Evolutionary conservation across 768 basidiomycete species (phyloP).

Genomic region (Lactifluus rugatus): DNA sequence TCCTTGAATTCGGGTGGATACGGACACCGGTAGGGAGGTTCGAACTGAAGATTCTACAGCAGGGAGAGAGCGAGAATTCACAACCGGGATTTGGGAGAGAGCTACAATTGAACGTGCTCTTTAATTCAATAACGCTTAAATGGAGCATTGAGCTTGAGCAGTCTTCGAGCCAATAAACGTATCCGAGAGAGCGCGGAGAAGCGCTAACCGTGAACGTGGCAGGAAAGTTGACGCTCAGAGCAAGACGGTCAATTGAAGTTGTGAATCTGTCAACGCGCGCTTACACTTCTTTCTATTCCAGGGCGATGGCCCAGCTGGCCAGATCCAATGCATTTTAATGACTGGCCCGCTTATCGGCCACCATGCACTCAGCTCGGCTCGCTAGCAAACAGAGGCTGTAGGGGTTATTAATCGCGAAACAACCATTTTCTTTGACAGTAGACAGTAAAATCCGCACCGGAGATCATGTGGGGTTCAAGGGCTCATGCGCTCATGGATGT

Average conservation of each 20-base stretch:
- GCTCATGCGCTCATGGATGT: too few relatives aligned
- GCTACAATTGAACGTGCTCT: neutral
- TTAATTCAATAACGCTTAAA: neutral
- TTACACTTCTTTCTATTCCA: neutral
- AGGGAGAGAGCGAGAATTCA: neutral
- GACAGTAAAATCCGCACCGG: neutral
- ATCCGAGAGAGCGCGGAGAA: too few relatives aligned
- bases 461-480: too few relatives aligned
- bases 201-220: too few relatives aligned
- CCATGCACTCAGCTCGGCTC: neutral
- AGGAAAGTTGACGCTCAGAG: neutral
- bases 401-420: neutral
- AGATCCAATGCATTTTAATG: neutral
- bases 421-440: neutral
- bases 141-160: neutral
- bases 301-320: too few relatives aligned
- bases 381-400: neutral
- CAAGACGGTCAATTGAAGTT: too few relatives aligned
- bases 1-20: neutral
- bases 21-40: neutral
- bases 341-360: neutral
- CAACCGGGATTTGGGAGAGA: neutral
- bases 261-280: too few relatives aligned
- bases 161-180: neutral
- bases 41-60: neutral